Percentiles rank a stretch among this genome's conserved stretches.
These are phyloP conservation scores for Bolboschoenoplectus hybrid DNA, from an alignment of 202 grass and related monocot species.

Conservation along the genomic window DNA sequence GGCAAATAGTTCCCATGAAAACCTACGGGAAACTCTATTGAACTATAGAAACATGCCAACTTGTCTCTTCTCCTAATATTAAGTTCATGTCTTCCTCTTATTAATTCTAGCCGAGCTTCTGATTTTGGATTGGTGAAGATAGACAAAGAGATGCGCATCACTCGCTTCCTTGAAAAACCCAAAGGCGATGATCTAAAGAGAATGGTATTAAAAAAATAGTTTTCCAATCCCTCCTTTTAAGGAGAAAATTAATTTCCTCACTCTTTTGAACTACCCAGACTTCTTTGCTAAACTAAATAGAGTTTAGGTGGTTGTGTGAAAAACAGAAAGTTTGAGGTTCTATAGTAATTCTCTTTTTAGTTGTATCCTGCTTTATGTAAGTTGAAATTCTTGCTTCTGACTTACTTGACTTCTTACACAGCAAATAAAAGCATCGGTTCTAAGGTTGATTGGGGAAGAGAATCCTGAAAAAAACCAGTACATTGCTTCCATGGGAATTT, in stretches of 20 bases:
- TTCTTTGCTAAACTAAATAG: not conserved
- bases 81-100: conserved; percentile 22
- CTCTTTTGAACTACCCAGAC: not conserved
- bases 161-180: conserved; percentile 73
- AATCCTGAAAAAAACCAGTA: conserved; percentile 53
- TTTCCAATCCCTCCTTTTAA: not conserved
- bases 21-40: not conserved
- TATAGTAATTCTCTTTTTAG: not conserved
- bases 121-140: conserved; percentile 81
- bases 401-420: conserved; percentile 42
- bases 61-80: not conserved
- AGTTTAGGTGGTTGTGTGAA: not conserved
- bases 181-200: conserved; percentile 66
- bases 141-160: conserved; percentile 54
- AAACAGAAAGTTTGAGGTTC: not conserved
- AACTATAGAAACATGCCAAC: not conserved
- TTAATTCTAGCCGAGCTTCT: conserved; percentile 65
- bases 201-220: conserved; percentile 50
- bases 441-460: conserved; percentile 56
- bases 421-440: conserved; percentile 55
- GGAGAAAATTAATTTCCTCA: not conserved
- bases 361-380: conserved; percentile 19
- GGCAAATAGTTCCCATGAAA: not conserved
- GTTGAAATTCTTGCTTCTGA: conserved; percentile 26
- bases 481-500: conserved; percentile 84